Evolutionary conservation across 768 basidiomycete genomes (phyloP).

Genomic region (Russula emetica): DNA sequence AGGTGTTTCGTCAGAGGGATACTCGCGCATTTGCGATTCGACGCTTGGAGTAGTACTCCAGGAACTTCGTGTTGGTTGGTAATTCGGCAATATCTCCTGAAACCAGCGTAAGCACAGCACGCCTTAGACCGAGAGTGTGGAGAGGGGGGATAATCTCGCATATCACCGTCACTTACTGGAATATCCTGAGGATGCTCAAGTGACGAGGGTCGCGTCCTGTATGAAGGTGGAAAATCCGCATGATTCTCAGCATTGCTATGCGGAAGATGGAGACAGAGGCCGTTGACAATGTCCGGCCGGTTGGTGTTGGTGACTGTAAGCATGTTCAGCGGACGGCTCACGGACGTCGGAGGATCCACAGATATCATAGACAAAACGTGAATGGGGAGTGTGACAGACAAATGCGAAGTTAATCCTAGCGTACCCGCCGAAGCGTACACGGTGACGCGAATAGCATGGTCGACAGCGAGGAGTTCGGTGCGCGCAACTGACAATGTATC

Average conservation of each 20-base stretch:
- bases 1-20: neutral
- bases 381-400: conserved; percentile 69
- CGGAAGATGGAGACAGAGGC: neutral
- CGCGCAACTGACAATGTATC: conserved; percentile 67
- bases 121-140: neutral
- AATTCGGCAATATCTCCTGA: conserved; percentile 9
- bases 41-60: neutral
- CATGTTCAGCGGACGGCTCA: conserved; percentile 19
- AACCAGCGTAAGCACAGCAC: neutral
- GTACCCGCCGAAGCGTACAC: conserved; percentile 48
- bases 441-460: conserved; percentile 64
- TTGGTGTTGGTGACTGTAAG: neutral
- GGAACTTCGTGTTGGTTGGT: neutral
- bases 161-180: conserved; percentile 2
- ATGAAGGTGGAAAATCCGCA: conserved; percentile 14
- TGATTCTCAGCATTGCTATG: neutral
- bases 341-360: conserved; percentile 68
- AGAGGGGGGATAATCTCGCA: neutral
- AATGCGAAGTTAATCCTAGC: conserved; percentile 48
- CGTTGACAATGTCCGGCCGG: neutral
- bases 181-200: conserved; percentile 5
- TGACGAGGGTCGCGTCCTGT: conserved; percentile 17
- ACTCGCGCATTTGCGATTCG: neutral
- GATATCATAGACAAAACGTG: conserved; percentile 80
- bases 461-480: conserved; percentile 69